Conservation (phyloP, 2,329 filamentous ascomycete species). For the Gliomastix tumulicola region DNA sequence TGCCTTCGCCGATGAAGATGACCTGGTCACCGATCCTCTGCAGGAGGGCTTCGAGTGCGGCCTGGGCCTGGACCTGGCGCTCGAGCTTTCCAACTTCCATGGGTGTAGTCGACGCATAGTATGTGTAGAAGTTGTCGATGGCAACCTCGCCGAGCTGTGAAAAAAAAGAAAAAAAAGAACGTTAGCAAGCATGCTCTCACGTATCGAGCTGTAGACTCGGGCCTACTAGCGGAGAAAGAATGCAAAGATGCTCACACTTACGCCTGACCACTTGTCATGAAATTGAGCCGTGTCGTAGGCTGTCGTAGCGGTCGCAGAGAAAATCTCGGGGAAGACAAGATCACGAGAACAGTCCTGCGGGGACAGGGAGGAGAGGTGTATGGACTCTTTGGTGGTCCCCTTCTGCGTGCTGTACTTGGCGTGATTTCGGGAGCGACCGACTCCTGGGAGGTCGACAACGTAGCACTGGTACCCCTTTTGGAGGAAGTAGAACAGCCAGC, state of each 20-base stretch:
- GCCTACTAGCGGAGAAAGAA: too few relatives aligned
- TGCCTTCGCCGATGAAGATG: conserved; percentile 42
- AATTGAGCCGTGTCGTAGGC: too few relatives aligned
- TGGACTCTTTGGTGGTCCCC: too few relatives aligned
- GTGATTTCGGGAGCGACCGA: conserved; percentile 23
- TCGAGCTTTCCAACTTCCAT: conserved; percentile 16
- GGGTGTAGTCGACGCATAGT: conserved; percentile 34
- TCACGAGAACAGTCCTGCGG: too few relatives aligned
- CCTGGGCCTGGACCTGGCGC: conserved; percentile 20
- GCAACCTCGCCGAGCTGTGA: too few relatives aligned
- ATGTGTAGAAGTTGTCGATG: conserved; percentile 46
- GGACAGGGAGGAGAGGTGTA: background rate
- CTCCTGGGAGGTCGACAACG: conserved; percentile 26
- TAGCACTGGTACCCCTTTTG: conserved; percentile 29
- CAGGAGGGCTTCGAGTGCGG: conserved; percentile 33
- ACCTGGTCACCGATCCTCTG: conserved; percentile 30
- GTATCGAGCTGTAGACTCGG: too few relatives aligned
- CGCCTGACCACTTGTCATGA: conserved; percentile 32
- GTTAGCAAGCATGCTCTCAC: too few relatives aligned
- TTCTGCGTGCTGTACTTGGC: too few relatives aligned
- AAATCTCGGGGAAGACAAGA: too few relatives aligned
- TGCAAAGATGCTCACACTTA: conserved; percentile 4
- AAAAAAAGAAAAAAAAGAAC: too few relatives aligned
- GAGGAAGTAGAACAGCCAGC: conserved; percentile 41
- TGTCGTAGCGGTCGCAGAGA: too few relatives aligned